Base-by-base conservation (phyloP, 2,329 filamentous ascomycete genomes). In the Aureobasidium pullulans region DNA sequence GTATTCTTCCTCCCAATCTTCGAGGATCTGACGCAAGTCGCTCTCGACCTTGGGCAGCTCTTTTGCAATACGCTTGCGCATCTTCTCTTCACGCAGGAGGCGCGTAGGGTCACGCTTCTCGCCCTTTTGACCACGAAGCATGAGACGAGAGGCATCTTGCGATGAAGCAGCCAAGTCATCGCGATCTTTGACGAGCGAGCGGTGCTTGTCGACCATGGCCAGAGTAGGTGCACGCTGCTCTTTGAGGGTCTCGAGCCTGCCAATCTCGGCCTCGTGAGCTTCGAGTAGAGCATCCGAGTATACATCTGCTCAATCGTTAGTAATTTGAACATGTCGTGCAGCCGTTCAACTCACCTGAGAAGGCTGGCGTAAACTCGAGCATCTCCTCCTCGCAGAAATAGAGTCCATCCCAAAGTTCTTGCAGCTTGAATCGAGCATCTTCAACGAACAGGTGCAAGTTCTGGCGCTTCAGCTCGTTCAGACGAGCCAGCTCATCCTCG, bases 301-400 rank as follows among this genome's bases (percentile, higher is more conserved):
- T 19, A 96, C 93, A 70, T 97, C 94, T 10, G 66, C 65, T 23
- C 6, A 8, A 15, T 19, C 7, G 34, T 57, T 40, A 57, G 54
- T 23, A n/a, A 46, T 11, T 4, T 11, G 37, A 15, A 6, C 37
- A 39, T 47, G 16, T 10, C 5, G 7, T 36, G 48, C 13, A 9
- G 13, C 36, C 23, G 36, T 16, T 31, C 48, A 29, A 60, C 68
- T 54, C 62, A 72, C 71, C 71, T 47, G 91, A 96, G 71, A 97
- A 97, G 43, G 92, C 94, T 0, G 95, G 94, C 0, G 92, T 94
- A 67, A 99, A 99, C 66, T 96, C 92, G 60, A 97, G 84, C 92
- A 97, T 97, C 76, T 99, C 94, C 68, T 99, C 94, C 71, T 99
- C 94, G 0, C 90, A 96, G 70, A 95, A 92, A 77, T 94, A 97